A percentile compares a stretch with the other conserved stretches of the same genome.
These are phyloP conservation scores for Piper betle DNA, from an alignment of 164 flowering plant genomes.

Conservation along the genomic window DNA sequence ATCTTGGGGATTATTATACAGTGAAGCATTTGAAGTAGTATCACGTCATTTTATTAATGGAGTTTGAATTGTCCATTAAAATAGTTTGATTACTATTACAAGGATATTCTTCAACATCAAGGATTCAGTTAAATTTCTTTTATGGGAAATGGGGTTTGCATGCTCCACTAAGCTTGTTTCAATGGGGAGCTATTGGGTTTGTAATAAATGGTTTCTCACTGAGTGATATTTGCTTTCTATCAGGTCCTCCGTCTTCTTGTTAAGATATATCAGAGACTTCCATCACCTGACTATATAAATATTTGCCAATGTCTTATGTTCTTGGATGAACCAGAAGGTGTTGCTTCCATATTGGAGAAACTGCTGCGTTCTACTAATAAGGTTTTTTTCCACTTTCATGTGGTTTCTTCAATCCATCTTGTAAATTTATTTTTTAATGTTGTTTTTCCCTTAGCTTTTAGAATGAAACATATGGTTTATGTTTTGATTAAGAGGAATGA, in stretches of 20 bases:
- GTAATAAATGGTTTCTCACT: not conserved
- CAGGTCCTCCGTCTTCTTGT: constrained; percentile 90
- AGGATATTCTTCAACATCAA: too few species aligned
- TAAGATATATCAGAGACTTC: constrained; percentile 47
- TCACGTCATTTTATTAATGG: too few species aligned
- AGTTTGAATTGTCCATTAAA: too few species aligned
- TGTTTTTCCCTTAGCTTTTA: not conserved
- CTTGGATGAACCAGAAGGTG: constrained; percentile 70
- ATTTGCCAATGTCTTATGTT: constrained; percentile 91
- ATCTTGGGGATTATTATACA: too few species aligned
- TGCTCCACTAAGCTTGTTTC: not conserved
- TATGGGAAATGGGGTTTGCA: not conserved
- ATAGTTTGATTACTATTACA: too few species aligned
- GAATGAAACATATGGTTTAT: not conserved
- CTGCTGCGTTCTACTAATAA: constrained; percentile 50
- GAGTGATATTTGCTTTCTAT: not conserved
- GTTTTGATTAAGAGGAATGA: not conserved
- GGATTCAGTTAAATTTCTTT: too few species aligned
- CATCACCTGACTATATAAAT: constrained; percentile 77
- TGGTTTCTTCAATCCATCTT: not conserved
- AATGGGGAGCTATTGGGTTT: not conserved
- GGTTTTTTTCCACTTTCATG: constrained; percentile 4
- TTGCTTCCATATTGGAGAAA: constrained; percentile 62
- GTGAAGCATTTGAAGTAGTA: too few species aligned
- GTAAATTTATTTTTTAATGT: not conserved